Evolutionary conservation across 345 rosid species (phyloP), one percentile per base, ranked within the genome.

Genomic region (Erysimum cheiranthoides): DNA sequence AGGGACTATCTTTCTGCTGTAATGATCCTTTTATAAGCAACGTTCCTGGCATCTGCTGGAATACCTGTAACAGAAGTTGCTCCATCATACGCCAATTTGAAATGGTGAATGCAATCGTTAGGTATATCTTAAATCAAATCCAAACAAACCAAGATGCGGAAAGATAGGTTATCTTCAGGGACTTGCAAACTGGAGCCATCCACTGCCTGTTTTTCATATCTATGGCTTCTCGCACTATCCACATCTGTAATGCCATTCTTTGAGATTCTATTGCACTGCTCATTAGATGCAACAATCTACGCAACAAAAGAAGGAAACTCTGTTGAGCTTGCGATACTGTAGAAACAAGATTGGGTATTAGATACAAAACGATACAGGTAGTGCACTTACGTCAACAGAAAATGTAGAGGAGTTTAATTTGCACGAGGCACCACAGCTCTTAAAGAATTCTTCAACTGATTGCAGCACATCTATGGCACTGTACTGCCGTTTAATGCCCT

Each of bases 11-110:
- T 79, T 71, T 83, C 16, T 78, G 84, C 80, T 71, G 89, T 73
- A 88, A 74, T 40, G 93, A 88, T 75, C 87, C 96, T 84, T 88
- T 92, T 66, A 92, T 85, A 78, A 94, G 85, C 72, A 90, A 83
- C 52, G 97, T 77, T 52, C 96, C 98, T 5, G 93, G 95, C 57
- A 84, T 87, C 79, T 89, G 97, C 78, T 89, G 93, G 73, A 89
- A 93, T 36, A 91, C 91, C 92, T 91, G 81, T 43, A 76, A 38
- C 50, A 77, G 2, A 43, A 65, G 61, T 28, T 27, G 7, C 28
- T 9, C 40, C 70, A 50, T 76, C 68, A 73, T 28, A 43, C 28
- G 42, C 53, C 17, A 40, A 42, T 38, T 40, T 38, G 9, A 50
- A 28, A 49, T 16, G 1, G 35, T 14, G 13, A 68, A 59, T 17